Evolutionary conservation across 2,329 filamentous ascomycete species (phyloP).

Genomic region (Onygenales sp.): DNA sequence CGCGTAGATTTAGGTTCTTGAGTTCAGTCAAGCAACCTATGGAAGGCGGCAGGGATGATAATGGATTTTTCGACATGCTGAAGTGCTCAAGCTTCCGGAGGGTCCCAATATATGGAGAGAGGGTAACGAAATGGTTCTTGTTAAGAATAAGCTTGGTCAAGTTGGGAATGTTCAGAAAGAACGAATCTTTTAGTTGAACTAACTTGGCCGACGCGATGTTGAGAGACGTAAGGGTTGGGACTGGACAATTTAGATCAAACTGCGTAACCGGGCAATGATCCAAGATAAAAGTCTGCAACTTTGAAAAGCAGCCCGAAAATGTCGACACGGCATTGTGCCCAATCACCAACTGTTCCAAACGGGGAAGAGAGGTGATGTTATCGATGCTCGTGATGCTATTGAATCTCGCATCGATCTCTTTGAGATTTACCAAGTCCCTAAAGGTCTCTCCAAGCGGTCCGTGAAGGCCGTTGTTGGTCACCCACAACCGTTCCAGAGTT

Average conservation of each 20-base stretch:
- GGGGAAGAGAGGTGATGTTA: constrained; percentile 71
- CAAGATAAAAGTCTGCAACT: constrained; percentile 72
- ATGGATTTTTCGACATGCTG: constrained; percentile 84
- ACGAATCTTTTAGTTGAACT: constrained; percentile 73
- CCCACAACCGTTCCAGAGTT: constrained; percentile 79
- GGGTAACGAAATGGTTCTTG: constrained; percentile 88
- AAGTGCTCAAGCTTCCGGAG: constrained; percentile 78
- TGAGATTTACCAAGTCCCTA: constrained; percentile 62
- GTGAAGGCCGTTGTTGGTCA: constrained; percentile 85
- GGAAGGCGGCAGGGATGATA: constrained; percentile 74
- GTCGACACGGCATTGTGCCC: constrained; percentile 90
- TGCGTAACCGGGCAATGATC: constrained; percentile 94
- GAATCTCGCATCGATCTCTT: constrained; percentile 90
- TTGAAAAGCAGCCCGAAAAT: constrained; percentile 81
- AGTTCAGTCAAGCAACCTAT: constrained; percentile 82
- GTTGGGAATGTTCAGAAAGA: constrained; percentile 80
- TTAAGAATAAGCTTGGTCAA: constrained; percentile 82
- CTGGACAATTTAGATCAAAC: constrained; percentile 69
- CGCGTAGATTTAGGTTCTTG: constrained; percentile 74
- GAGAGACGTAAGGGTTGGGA: constrained; percentile 73
- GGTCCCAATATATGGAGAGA: constrained; percentile 77
- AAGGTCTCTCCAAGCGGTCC: constrained; percentile 67
- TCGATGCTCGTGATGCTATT: constrained; percentile 85
- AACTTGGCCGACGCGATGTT: constrained; percentile 89
- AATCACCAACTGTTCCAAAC: constrained; percentile 76